Percentiles rank a stretch among this genome's conserved stretches.
Evolutionary conservation across 371 early-diverging fungal genomes (phyloP).

Genomic region (Sporodiniella umbellata): DNA sequence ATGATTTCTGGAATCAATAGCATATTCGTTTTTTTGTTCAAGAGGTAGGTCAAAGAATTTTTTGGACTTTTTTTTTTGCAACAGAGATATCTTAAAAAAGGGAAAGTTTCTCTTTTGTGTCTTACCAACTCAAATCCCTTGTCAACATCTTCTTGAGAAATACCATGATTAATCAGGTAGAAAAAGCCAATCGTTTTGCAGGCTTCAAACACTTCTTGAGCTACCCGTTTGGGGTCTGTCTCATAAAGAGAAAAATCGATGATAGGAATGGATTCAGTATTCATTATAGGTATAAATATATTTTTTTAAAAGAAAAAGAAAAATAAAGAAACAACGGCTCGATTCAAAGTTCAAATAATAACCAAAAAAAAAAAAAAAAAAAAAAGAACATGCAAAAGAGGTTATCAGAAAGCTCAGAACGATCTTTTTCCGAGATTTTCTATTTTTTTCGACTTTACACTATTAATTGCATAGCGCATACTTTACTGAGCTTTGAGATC

Average conservation of each 20-base stretch:
- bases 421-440: too few species aligned
- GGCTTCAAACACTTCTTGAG: conserved; percentile 42
- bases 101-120: background rate
- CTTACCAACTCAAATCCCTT: conserved; percentile 50
- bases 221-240: conserved; percentile 17
- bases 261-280: conserved; percentile 22
- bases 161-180: conserved; percentile 58
- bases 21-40: conserved; percentile 33
- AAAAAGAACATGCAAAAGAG: too few species aligned
- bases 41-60: conserved; percentile 42
- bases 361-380: too few species aligned
- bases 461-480: too few species aligned
- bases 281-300: too few species aligned
- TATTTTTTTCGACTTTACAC: too few species aligned
- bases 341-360: too few species aligned
- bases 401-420: too few species aligned
- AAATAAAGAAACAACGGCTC: too few species aligned
- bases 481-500: too few species aligned
- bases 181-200: conserved; percentile 62
- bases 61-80: conserved; percentile 46
- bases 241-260: conserved; percentile 20
- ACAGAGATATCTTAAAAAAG: too few species aligned
- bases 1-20: conserved; percentile 34
- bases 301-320: too few species aligned
- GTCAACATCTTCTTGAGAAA: conserved; percentile 44